These are phyloP conservation scores for Agrostemma githago DNA, from an alignment of 148 eudicot genomes.

Conservation along the genomic window DNA sequence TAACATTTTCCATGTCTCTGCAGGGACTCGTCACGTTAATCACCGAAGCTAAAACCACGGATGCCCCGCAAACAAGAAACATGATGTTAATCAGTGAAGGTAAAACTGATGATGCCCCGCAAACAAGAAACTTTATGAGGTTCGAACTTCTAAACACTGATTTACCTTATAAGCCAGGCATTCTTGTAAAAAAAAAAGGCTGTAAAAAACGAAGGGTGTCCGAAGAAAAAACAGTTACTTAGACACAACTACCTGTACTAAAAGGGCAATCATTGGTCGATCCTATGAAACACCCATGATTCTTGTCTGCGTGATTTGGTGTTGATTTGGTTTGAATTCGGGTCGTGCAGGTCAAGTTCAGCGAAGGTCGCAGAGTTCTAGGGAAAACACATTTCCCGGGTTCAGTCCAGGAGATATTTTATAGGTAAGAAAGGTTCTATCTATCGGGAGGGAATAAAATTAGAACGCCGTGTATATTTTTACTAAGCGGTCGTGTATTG, in stretches of 20 bases:
- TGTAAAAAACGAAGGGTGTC: too few species aligned
- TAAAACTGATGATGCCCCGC: constrained; percentile 22
- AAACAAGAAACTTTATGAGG: constrained; percentile 32
- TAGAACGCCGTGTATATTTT: constrained; percentile 11
- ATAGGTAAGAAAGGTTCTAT: background rate
- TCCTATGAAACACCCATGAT: background rate
- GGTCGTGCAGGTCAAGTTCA: constrained; percentile 33
- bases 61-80: constrained; percentile 26
- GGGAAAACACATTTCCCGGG: constrained; percentile 2
- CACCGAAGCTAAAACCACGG: constrained; percentile 25
- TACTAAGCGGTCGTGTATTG: constrained; percentile 2
- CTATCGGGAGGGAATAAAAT: constrained; percentile 19
- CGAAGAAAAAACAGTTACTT: too few species aligned
- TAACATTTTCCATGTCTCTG: constrained; percentile 39
- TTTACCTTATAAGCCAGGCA: too few species aligned
- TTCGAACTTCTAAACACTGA: constrained; percentile 14
- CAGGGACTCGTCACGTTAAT: constrained; percentile 21
- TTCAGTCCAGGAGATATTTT: background rate
- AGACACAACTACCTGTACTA: too few species aligned
- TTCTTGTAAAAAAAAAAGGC: too few species aligned
- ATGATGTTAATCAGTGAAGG: constrained; percentile 25
- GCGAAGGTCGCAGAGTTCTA: constrained; percentile 14
- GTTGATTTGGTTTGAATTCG: background rate
- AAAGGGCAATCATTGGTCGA: background rate
- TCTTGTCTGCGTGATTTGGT: too few species aligned